Conservation (phyloP, 352 stramenopile species). For the Paralagenidium karlingii region DNA sequence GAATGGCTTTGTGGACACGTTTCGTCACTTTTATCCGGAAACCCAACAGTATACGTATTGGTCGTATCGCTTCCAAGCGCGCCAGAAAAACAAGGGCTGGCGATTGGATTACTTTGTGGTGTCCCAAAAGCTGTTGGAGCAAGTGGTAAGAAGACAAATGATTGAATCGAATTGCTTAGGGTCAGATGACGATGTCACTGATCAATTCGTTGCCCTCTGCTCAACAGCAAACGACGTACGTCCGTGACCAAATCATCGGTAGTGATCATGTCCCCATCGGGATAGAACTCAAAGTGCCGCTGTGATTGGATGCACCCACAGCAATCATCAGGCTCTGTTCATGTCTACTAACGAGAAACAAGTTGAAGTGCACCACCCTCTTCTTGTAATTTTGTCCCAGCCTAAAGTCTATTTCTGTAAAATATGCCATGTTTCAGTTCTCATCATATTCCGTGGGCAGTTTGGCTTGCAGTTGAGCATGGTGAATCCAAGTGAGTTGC, state of each 20-base stretch:
- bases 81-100: slow-evolving; percentile 79
- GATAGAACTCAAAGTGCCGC: slow-evolving; percentile 38
- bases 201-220: not conserved
- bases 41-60: slow-evolving; percentile 68
- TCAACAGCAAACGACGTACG: slow-evolving; percentile 35
- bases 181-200: slow-evolving; percentile 1
- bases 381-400: too few species aligned
- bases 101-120: slow-evolving; percentile 78
- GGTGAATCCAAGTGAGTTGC: too few species aligned
- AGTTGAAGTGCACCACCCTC: too few species aligned
- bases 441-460: too few species aligned
- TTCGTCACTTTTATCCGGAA: slow-evolving; percentile 47
- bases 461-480: too few species aligned
- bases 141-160: slow-evolving; percentile 28
- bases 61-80: slow-evolving; percentile 66
- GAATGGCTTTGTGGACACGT: slow-evolving; percentile 63
- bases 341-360: too few species aligned
- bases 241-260: slow-evolving; percentile 42
- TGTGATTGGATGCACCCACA: too few species aligned
- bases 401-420: too few species aligned
- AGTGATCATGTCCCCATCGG: slow-evolving; percentile 75
- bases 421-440: too few species aligned
- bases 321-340: too few species aligned
- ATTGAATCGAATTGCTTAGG: not conserved
- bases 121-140: slow-evolving; percentile 34